These are phyloP conservation scores for Asterophora lycoperdoides DNA, from an alignment of 768 basidiomycete species.

Conservation along the genomic window DNA sequence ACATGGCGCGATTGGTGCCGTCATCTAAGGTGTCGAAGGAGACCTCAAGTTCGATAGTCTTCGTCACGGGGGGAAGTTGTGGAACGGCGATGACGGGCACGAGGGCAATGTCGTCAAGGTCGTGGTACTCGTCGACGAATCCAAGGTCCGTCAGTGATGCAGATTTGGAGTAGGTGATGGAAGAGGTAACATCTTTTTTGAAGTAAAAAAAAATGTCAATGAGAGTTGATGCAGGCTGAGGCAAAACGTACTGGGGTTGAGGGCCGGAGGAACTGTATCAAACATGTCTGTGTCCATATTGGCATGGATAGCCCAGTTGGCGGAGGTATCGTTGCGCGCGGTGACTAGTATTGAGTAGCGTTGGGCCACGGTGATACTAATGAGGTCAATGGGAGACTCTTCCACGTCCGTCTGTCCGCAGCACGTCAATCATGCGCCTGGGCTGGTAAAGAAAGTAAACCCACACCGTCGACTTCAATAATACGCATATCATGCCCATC, in stretches of 20 bases:
- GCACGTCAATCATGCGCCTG: not conserved
- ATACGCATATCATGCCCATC: slow-evolving; percentile 84
- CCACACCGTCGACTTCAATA: slow-evolving; percentile 80
- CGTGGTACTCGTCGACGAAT: slow-evolving; percentile 50
- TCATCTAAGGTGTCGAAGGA: slow-evolving; percentile 82
- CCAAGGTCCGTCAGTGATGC: slow-evolving; percentile 50
- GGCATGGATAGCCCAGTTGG: slow-evolving; percentile 87
- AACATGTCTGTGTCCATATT: slow-evolving; percentile 93
- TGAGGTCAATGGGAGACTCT: slow-evolving; percentile 63
- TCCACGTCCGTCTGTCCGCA: slow-evolving; percentile 64
- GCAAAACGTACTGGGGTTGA: slow-evolving; percentile 63
- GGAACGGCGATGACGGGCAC: slow-evolving; percentile 56
- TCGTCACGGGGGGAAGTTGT: slow-evolving; percentile 42
- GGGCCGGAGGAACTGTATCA: slow-evolving; percentile 65
- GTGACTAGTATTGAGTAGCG: slow-evolving; percentile 91
- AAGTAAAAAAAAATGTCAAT: not conserved
- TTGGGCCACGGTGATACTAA: slow-evolving; percentile 82
- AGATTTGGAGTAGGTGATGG: slow-evolving; percentile 66
- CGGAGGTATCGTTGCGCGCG: slow-evolving; percentile 77
- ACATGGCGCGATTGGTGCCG: slow-evolving; percentile 80
- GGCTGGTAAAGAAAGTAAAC: slow-evolving; percentile 22
- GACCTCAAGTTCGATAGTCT: slow-evolving; percentile 65
- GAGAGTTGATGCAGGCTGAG: not conserved
- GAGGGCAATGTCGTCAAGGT: slow-evolving; percentile 63
- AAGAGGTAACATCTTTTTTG: slow-evolving; percentile 70